These are phyloP conservation scores for Nemania diffusa DNA, from an alignment of 2,329 filamentous ascomycete species.

Conservation along the genomic window DNA sequence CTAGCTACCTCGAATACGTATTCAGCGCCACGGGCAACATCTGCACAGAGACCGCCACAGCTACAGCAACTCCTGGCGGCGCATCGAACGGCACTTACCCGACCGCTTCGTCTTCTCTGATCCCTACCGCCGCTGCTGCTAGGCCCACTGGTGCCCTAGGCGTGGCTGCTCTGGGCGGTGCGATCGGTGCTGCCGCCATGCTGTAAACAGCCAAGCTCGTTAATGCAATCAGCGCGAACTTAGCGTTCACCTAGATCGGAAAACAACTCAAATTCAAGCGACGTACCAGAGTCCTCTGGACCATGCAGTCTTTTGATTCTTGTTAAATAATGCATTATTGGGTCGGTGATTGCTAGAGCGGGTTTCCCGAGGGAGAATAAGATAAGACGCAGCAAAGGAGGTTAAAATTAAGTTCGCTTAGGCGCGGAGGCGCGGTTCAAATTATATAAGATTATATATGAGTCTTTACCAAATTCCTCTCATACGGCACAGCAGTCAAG, in stretches of 20 bases:
- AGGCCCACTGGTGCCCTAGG: too few species aligned
- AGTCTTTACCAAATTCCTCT: too few species aligned
- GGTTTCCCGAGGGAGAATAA: not conserved
- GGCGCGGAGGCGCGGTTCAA: not conserved
- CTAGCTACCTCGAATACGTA: conserved; percentile 18
- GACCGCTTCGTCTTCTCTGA: too few species aligned
- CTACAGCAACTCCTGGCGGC: conserved; percentile 10
- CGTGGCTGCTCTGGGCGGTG: conserved; percentile 1
- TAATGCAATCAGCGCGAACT: not conserved
- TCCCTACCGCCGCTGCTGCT: too few species aligned
- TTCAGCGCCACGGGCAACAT: conserved; percentile 20
- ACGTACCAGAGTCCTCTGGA: not conserved
- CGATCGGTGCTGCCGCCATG: conserved; percentile 13
- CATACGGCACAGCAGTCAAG: too few species aligned
- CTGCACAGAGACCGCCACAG: conserved; percentile 12
- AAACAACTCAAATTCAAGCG: not conserved
- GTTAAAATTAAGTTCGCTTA: not conserved
- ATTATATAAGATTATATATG: not conserved
- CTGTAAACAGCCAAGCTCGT: conserved; percentile 2
- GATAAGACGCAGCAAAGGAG: too few species aligned
- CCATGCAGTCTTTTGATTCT: not conserved
- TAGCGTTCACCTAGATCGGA: not conserved
- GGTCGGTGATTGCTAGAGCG: not conserved
- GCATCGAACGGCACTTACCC: conserved; percentile 13
- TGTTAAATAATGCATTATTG: not conserved